phyloP scores from a whole-genome alignment of 1,284 basidiomycete species.

The Leucoagaricus sp. region DNA sequence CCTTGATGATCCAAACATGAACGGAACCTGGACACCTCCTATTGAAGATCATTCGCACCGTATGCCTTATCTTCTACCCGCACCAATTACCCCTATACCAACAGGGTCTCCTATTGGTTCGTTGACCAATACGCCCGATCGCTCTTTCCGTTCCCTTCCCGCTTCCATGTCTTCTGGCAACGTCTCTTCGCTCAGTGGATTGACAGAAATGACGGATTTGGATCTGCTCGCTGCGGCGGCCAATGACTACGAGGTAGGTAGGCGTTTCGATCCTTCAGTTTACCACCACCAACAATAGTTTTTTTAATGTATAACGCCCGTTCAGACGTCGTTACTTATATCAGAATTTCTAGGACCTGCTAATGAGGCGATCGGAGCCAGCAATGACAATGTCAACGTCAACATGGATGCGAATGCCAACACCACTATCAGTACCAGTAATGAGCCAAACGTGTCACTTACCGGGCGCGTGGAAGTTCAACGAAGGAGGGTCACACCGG shows the following conservation, averaged over 20 bases:
- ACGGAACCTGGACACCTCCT: constrained; percentile 21
- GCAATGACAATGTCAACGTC: constrained; percentile 2
- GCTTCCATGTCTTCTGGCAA: constrained; percentile 12
- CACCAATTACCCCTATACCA: background rate
- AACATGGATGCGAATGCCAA: constrained; percentile 15
- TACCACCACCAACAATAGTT: constrained; percentile 14
- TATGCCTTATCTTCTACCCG: background rate
- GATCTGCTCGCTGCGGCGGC: constrained; percentile 59
- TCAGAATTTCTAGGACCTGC: constrained; percentile 61
- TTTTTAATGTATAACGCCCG: constrained; percentile 10
- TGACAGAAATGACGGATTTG: constrained; percentile 57
- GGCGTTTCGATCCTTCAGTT: background rate
- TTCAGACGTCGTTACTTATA: constrained; percentile 57
- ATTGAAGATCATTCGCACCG: constrained; percentile 13
- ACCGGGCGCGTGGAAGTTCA: constrained; percentile 66
- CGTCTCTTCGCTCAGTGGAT: constrained; percentile 17
- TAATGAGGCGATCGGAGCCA: constrained; percentile 15
- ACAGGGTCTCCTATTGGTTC: background rate
- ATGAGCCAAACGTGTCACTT: constrained; percentile 36
- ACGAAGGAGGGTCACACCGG: constrained; percentile 63
- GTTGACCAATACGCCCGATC: constrained; percentile 5
- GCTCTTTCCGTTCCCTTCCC: constrained; percentile 8
- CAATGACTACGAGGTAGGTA: constrained; percentile 58
- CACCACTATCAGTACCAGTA: no score
- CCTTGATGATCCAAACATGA: constrained; percentile 24